Base-by-base conservation (phyloP, 1,284 basidiomycete species). In the Ganoderma resinaceum region DNA sequence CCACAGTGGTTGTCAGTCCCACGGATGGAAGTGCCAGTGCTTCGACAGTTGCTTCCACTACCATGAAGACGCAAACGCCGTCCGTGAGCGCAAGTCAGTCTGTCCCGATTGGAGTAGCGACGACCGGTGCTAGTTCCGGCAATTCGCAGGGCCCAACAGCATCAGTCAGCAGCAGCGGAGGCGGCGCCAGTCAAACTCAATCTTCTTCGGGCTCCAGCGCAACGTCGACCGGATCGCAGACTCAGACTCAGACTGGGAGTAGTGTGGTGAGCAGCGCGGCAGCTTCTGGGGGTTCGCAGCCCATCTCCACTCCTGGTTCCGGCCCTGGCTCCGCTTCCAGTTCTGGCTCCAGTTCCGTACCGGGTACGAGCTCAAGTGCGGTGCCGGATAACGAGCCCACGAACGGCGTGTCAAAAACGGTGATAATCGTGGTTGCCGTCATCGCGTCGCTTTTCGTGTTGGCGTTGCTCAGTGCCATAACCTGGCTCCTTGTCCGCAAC, bases 351-450 rank as follows among this genome's bases (percentile, higher is more conserved):
- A n/a, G 46, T 49, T 26, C 23, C 2, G 23, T 23, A 23, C 20
- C 23, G 14, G n/a, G 26, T 26, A 9, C 23, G 23, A 49, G 20
- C 11, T 26, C 46, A 20, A 26, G 23, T 26, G 7, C n/a, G 23
- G 16, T 35, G 9, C 35, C 57, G 7, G 23, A 35, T 3, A 38
- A 29, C 14, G 26, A 40, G 5, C 38, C 63, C 5, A 55, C 71
- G 9, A 57, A 37, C 18, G 52, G 35, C 2, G 67, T 76, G 12
- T 71, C 77, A 23, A 72, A 72, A n/a, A 63, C 75, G n/a, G 63
- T 77, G 16, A 76, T 79, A 61, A 77, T 75, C 61, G 71, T 72
- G 61, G 73, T 78, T 33, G 73, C 76, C 8, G 70, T 77, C 33
- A 46, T 73, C 35, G 76, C 78, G 62, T 73, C 73, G 23, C 58